Conservation (phyloP, 1,284 basidiomycete genomes). For the Gomphus bonarii region DNA sequence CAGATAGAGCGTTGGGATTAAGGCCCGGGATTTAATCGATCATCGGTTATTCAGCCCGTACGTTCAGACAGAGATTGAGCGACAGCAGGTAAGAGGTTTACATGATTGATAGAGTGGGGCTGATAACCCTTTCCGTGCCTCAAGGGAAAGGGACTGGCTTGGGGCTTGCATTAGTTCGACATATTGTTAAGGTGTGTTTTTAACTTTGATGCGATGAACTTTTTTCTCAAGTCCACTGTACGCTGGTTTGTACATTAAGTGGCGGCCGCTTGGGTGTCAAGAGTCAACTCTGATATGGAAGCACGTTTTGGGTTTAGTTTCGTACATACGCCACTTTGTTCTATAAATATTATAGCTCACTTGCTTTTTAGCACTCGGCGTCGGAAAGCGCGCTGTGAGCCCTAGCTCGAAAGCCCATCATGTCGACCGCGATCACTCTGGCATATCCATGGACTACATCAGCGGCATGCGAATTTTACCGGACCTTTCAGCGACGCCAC, state of each 20-base stretch:
- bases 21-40: slow-evolving; percentile 59
- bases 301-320: slow-evolving; percentile 75
- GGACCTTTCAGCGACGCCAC: not conserved
- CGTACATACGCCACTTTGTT: slow-evolving; percentile 23
- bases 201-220: slow-evolving; percentile 11
- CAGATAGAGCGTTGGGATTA: slow-evolving; percentile 73
- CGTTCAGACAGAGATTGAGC: slow-evolving; percentile 24
- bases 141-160: slow-evolving; percentile 77
- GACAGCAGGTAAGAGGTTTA: slow-evolving; percentile 48
- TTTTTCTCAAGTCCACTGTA: slow-evolving; percentile 31
- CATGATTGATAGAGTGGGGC: not conserved
- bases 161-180: slow-evolving; percentile 82
- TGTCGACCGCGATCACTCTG: not conserved
- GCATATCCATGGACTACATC: not conserved
- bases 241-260: slow-evolving; percentile 31
- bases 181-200: slow-evolving; percentile 71
- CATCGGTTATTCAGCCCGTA: slow-evolving; percentile 51
- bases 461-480: not conserved
- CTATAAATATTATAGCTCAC: not conserved
- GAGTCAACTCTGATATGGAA: slow-evolving; percentile 52
- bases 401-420: not conserved
- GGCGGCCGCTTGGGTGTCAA: slow-evolving; percentile 25
- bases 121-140: slow-evolving; percentile 5
- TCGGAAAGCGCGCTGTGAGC: slow-evolving; percentile 25
- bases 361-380: slow-evolving; percentile 20